Evolutionary conservation across 306 rosid genomes (phyloP), one percentile per base, ranked within the genome.

Genomic region (Cotoneaster glaucophyllus): DNA sequence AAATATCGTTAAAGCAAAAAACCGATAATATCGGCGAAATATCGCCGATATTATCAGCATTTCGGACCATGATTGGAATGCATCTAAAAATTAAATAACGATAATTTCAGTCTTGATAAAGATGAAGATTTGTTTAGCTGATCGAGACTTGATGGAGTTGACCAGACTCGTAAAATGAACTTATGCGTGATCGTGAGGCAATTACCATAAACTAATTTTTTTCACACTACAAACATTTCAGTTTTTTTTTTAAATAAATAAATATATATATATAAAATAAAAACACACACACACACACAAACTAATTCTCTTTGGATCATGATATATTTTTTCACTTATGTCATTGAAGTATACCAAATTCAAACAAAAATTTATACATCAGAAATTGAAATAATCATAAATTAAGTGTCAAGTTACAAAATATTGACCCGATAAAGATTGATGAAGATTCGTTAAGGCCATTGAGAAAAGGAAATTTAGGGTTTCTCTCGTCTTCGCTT

Each of bases 401-500:
- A 50, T 15, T 50, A 0, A 18, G 1, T 31, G 31, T 15, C 54
- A 48, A 0, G 54, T 1, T 0, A 2, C 54, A 50, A 50, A 50
- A 50, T 50, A 3, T 17, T 50, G 54, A 21, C 54, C 54, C 54
- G 0, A 50, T 5, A 5, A 15, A 50, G 54, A 50, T 50, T 50
- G 54, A 50, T 0, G 54, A 17, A 50, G 54, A 50, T 15, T 50
- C 1, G 21, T 50, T 0, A 0, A 0, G 54, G 21, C 5, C 8
- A 50, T 5, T 17, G 54, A 50, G 54, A 50, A 0, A 37, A 37
- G 41, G 41, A 2, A 37, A 37, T 37, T 37, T 37, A 37, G 41
- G 10, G 0, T 0, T 7, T 37, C 0, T 37, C 0, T 7, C 0
- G 41, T 37, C 41, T 6, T 37, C 9, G 7, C 0, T 37, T 37